Conservation (phyloP, 352 stramenopile species). For the Pythium rishiriense region DNA sequence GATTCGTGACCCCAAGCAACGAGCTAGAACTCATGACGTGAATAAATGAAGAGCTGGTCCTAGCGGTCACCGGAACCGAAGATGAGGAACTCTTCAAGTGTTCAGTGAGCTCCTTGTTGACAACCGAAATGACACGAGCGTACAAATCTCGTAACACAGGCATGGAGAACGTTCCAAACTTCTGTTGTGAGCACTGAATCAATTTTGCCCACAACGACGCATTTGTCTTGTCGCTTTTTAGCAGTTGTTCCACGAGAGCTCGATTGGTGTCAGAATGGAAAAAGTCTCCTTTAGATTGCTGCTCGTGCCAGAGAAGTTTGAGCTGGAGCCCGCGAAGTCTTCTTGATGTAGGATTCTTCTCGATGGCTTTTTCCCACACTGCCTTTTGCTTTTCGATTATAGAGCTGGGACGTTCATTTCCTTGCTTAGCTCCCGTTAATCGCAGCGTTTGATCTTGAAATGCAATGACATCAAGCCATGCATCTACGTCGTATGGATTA, state of each 20-base stretch:
- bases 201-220: slow-evolving; percentile 58
- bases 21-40: slow-evolving; percentile 33
- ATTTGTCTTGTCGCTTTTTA: slow-evolving; percentile 52
- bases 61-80: not conserved
- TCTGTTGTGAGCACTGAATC: slow-evolving; percentile 48
- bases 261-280: slow-evolving; percentile 34
- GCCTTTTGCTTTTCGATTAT: slow-evolving; percentile 66
- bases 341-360: slow-evolving; percentile 45
- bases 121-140: slow-evolving; percentile 56
- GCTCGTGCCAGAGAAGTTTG: slow-evolving; percentile 44
- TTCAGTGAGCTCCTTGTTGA: slow-evolving; percentile 36
- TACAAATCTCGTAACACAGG: slow-evolving; percentile 67
- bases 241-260: slow-evolving; percentile 47
- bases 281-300: slow-evolving; percentile 5
- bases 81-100: slow-evolving; percentile 10
- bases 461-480: slow-evolving; percentile 73
- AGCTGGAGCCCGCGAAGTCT: slow-evolving; percentile 50
- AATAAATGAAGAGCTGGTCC: slow-evolving; percentile 20
- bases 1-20: slow-evolving; percentile 21
- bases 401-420: not conserved
- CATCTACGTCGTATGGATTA: slow-evolving; percentile 36
- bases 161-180: slow-evolving; percentile 76
- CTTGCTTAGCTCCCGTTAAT: slow-evolving; percentile 25
- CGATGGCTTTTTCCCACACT: slow-evolving; percentile 57
- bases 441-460: slow-evolving; percentile 69